Evolutionary conservation across 331 rosid species (phyloP), one percentile per base, ranked within the genome.

Genomic region (Acacia pycnantha): DNA sequence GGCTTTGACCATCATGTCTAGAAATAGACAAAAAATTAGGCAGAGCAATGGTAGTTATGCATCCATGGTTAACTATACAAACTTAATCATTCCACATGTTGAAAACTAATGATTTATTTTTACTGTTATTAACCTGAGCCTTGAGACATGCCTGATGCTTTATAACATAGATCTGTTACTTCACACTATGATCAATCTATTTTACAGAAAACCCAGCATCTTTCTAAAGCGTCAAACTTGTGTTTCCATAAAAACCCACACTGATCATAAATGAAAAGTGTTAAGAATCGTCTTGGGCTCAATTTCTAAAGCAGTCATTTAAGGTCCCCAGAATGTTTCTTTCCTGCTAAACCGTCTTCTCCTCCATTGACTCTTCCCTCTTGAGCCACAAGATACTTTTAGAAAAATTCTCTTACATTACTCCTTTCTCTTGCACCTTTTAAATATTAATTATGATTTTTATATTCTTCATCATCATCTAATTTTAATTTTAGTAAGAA

Each of bases 21-120:
- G 44, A 61, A 41, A 70, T 14, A 80, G 73, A 75, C 81, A 76
- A 70, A 78, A 74, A 51, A 76, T 33, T 53, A 40, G 80, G 53
- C 69, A 66, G 67, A 12, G 61, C 44, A 53, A 41, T 68, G 33
- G 58, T 69, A 46, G 74, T 22, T 56, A 51, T 37, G 84, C 53
- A 53, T 58, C 64, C 59, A 47, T 75, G 22, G 65, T 62, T 22
- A 56, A 37, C 22, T 29, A 27, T 19, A 40, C 24, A 72, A 48
- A 74, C 74, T 26, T 77, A 27, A 11, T 47, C 13, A 82, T 19
- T 77, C 53, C 27, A 70, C 54, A 41, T 10, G 47, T 46, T 64
- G 70, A 29, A 62, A 64, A 71, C 37, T 5, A 18, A 5, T 47
- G 35, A 71, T 69, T 47, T 59, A 70, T 41, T 37, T 35, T 61